A percentile compares a stretch with the other conserved stretches of the same genome.
Evolutionary conservation across 2,329 filamentous ascomycete genomes (phyloP).

Genomic region (Hypoxylon sp.): DNA sequence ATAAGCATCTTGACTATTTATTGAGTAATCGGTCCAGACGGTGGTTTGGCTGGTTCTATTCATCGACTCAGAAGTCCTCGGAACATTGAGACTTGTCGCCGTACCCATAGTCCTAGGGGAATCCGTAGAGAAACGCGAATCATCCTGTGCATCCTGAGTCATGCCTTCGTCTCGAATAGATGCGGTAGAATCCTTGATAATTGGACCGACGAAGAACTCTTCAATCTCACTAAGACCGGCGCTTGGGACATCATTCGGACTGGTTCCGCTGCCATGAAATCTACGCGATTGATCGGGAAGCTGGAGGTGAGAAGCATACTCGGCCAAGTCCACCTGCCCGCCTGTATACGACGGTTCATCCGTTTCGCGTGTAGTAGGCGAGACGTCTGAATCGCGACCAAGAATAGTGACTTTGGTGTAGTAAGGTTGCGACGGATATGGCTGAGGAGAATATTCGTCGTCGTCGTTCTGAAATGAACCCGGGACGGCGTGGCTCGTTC

Average conservation of each 20-base stretch:
- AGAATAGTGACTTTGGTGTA: conserved; percentile 61
- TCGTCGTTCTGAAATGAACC: conserved; percentile 48
- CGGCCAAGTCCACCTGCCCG: conserved; percentile 14
- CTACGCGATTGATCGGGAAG: conserved; percentile 14
- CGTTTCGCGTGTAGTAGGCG: conserved; percentile 25
- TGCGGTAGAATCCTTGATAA: conserved; percentile 38
- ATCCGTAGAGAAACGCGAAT: conserved; percentile 41
- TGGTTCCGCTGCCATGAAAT: conserved; percentile 16
- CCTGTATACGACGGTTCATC: conserved; percentile 11
- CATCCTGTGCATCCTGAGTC: conserved; percentile 36
- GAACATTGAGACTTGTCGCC: conserved; percentile 58
- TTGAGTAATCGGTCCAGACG: conserved; percentile 68
- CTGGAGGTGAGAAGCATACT: conserved; percentile 22
- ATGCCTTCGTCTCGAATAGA: conserved; percentile 26
- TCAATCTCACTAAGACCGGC: conserved; percentile 44
- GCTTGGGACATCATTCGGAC: conserved; percentile 36
- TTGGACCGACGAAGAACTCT: conserved; percentile 45
- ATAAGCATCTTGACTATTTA: conserved; percentile 59
- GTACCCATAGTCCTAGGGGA: conserved; percentile 49
- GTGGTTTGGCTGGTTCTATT: conserved; percentile 64
- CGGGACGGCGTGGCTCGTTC: conserved; percentile 41
- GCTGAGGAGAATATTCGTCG: conserved; percentile 49
- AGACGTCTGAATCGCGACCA: conserved; percentile 54
- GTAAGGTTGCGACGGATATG: conserved; percentile 50
- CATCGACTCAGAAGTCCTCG: conserved; percentile 52